These are phyloP conservation scores for Lachancea sp. DNA, from an alignment of 805 yeast species.

Conservation along the genomic window DNA sequence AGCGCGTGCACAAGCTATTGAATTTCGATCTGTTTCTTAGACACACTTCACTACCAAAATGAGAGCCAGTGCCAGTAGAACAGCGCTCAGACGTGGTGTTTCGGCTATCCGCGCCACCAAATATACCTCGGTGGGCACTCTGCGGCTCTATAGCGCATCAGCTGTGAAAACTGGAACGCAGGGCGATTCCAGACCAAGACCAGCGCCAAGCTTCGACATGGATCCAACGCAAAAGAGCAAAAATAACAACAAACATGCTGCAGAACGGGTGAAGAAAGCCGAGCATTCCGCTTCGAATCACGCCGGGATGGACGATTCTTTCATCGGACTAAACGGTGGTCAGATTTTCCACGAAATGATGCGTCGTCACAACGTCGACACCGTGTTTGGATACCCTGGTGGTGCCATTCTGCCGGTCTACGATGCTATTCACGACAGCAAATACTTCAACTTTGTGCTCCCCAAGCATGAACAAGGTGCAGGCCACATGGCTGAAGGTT, in stretches of 20 bases:
- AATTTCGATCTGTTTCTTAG: too few species aligned
- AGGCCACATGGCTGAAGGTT: slow-evolving; percentile 99
- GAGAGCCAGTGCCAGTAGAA: slow-evolving; percentile 19
- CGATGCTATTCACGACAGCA: slow-evolving; percentile 92
- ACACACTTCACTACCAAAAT: slow-evolving; percentile 4
- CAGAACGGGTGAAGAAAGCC: too few species aligned
- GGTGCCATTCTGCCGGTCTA: slow-evolving; percentile 98
- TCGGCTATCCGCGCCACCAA: slow-evolving; percentile 4
- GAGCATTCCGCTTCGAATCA: neutral
- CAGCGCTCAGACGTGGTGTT: slow-evolving; percentile 7
- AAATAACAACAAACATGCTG: too few species aligned
- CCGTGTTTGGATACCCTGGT: slow-evolving; percentile 96
- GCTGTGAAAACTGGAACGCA: slow-evolving; percentile 12
- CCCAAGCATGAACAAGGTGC: slow-evolving; percentile 99
- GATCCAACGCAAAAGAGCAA: slow-evolving; percentile 12
- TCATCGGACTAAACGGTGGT: slow-evolving; percentile 96
- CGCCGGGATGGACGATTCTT: slow-evolving; percentile 63
- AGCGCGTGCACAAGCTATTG: too few species aligned
- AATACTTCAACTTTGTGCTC: slow-evolving; percentile 79
- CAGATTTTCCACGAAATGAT: slow-evolving; percentile 98
- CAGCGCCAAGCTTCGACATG: slow-evolving; percentile 33
- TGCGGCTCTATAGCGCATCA: slow-evolving; percentile 10
- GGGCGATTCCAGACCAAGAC: slow-evolving; percentile 26
- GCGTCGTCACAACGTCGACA: slow-evolving; percentile 91
- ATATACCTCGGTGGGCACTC: neutral